Percentiles rank a stretch among this genome's conserved stretches.
Evolutionary conservation across 306 rosid species (phyloP).

Genomic region (Ziziphus jujuba): DNA sequence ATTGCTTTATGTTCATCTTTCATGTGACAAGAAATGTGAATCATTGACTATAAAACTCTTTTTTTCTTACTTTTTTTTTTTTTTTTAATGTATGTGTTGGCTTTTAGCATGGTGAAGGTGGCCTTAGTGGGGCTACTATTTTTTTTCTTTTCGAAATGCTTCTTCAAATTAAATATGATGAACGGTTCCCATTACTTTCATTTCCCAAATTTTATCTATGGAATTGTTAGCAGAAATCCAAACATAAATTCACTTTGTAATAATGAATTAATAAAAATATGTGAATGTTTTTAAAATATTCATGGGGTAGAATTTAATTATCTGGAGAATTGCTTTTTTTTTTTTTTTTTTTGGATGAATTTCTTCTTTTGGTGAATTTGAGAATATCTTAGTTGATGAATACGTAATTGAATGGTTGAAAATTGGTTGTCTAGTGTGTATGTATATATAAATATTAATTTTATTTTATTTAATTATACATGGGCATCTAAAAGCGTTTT

Average conservation of each 20-base stretch:
- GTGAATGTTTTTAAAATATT: no score
- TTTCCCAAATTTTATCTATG: background rate
- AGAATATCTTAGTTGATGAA: no score
- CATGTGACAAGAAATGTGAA: constrained; percentile 33
- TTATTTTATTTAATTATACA: no score
- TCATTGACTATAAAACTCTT: constrained; percentile 32
- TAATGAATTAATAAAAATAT: no score
- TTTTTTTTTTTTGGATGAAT: no score
- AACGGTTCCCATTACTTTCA: background rate
- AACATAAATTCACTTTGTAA: background rate
- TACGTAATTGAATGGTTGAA: no score
- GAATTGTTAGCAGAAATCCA: background rate
- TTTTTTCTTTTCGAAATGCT: background rate
- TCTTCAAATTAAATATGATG: background rate
- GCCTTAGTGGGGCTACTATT: background rate
- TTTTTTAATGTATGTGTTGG: constrained; percentile 3
- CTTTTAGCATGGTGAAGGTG: constrained; percentile 14
- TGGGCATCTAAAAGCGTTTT: no score
- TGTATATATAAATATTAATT: no score
- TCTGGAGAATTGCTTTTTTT: no score
- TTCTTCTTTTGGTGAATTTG: no score
- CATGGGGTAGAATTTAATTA: no score
- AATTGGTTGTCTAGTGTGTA: no score
- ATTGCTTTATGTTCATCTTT: constrained; percentile 5
- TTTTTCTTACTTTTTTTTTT: background rate